phyloP scores from a whole-genome alignment of 208 protist genomes.

The Wallacemonas rigidus region DNA sequence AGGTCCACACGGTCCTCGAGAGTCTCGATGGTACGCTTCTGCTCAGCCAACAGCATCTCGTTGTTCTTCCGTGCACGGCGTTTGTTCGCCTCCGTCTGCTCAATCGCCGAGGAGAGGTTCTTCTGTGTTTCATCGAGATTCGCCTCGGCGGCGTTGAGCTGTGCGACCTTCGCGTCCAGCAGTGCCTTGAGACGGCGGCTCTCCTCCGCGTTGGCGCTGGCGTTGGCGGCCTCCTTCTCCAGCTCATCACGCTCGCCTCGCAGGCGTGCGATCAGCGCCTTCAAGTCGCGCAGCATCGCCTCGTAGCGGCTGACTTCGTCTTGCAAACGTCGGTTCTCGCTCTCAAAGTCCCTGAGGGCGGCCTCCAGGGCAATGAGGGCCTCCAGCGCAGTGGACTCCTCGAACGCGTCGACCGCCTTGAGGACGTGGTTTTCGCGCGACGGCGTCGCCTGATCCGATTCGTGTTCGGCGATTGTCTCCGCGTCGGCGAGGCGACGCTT shows the following conservation, averaged over 20 bases:
- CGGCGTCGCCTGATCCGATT: neutral
- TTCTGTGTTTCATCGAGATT: conserved; percentile 30
- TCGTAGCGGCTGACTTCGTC: conserved; percentile 44
- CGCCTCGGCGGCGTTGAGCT: conserved; percentile 42
- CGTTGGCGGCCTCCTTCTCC: conserved; percentile 35
- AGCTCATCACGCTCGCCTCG: conserved; percentile 45
- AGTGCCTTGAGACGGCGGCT: conserved; percentile 32
- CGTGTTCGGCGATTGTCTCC: neutral
- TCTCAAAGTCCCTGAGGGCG: conserved; percentile 53
- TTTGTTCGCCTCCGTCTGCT: conserved; percentile 40
- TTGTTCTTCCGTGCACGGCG: conserved; percentile 50
- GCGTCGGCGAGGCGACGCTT: conserved; percentile 39
- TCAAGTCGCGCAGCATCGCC: conserved; percentile 38
- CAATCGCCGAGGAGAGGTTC: conserved; percentile 33
- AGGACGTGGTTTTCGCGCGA: conserved; percentile 17
- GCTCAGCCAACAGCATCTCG: conserved; percentile 48
- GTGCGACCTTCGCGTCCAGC: conserved; percentile 36
- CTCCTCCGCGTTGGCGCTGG: conserved; percentile 41
- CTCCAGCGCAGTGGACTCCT: conserved; percentile 57
- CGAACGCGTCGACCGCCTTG: conserved; percentile 46
- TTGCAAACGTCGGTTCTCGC: conserved; percentile 58
- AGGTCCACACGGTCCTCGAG: conserved; percentile 37
- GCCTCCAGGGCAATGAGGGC: conserved; percentile 58
- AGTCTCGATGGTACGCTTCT: conserved; percentile 44
- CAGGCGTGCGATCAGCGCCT: conserved; percentile 55